These are phyloP conservation scores for Aspergillus ruber DNA, from an alignment of 2,329 filamentous ascomycete genomes.

Conservation along the genomic window DNA sequence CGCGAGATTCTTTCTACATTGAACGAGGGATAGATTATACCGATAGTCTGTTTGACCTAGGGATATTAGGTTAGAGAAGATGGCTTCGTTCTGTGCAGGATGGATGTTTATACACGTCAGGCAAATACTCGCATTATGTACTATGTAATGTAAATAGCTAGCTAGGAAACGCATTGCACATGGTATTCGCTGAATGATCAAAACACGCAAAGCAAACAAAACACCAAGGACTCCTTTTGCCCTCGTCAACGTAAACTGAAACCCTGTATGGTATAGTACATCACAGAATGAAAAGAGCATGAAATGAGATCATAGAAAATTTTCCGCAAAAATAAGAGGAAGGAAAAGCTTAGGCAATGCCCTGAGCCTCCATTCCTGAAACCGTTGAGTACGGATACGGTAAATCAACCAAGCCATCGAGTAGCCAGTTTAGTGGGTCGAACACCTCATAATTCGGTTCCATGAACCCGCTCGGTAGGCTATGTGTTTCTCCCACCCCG, in stretches of 20 bases:
- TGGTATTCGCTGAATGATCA: not conserved
- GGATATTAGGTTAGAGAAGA: no score
- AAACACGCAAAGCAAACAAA: not conserved
- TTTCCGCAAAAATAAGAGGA: conserved; percentile 3
- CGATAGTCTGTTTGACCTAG: no score
- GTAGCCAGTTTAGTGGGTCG: conserved; percentile 87
- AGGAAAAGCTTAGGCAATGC: conserved; percentile 23
- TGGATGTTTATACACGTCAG: no score
- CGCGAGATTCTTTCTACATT: no score
- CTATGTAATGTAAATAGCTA: not conserved
- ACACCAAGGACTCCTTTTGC: not conserved
- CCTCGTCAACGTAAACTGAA: conserved; percentile 9
- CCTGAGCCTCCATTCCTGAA: conserved; percentile 40
- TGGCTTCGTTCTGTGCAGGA: no score
- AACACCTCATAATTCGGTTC: conserved; percentile 79
- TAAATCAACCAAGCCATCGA: conserved; percentile 78
- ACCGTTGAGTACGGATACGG: conserved; percentile 61
- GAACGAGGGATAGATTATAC: no score
- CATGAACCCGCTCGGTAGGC: conserved; percentile 48
- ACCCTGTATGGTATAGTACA: conserved; percentile 15
- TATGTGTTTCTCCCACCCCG: conserved; percentile 17
- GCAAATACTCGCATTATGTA: not conserved
- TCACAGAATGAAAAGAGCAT: not conserved
- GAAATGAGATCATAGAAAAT: conserved; percentile 11
- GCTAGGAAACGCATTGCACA: conserved; percentile 1